phyloP scores from a whole-genome alignment of 192 early-diverging fungal genomes.

The Coemansia sp. region DNA sequence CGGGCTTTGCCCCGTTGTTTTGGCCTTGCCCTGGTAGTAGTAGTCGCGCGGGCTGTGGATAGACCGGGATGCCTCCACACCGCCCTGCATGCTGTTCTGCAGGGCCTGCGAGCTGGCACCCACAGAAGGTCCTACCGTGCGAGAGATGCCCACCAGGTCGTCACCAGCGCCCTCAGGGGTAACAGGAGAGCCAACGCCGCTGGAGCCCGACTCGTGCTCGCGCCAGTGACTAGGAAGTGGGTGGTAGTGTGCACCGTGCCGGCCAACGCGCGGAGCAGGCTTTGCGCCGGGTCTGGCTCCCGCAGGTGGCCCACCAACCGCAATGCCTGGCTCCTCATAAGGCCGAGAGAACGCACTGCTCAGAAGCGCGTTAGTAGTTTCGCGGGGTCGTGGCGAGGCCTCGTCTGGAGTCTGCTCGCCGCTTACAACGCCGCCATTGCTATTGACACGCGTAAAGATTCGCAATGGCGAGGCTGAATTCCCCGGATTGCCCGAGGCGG shows the following conservation, averaged over 20 bases:
- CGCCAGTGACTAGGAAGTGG: constrained; percentile 59
- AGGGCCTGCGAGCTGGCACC: constrained; percentile 15
- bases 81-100: constrained; percentile 8
- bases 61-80: constrained; percentile 25
- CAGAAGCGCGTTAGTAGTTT: constrained; percentile 28
- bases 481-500: constrained; percentile 35
- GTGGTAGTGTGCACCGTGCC: constrained; percentile 45
- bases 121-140: constrained; percentile 6
- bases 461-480: constrained; percentile 38
- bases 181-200: constrained; percentile 50
- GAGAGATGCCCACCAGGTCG: constrained; percentile 17
- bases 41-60: constrained; percentile 30
- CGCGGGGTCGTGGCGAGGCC: constrained; percentile 24
- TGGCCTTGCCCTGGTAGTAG: constrained; percentile 20
- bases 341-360: constrained; percentile 37
- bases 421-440: constrained; percentile 10
- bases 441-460: constrained; percentile 45
- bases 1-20: constrained; percentile 25
- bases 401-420: constrained; percentile 25
- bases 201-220: constrained; percentile 49
- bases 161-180: constrained; percentile 43
- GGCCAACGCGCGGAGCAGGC: constrained; percentile 30
- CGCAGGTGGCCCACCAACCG: constrained; percentile 5
- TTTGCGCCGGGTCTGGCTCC: constrained; percentile 14
- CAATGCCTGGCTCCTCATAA: constrained; percentile 18